Percentiles rank a stretch among this genome's conserved stretches.
These are phyloP conservation scores for Streptanthus diversifolius DNA, from an alignment of 345 rosid genomes.

Conservation along the genomic window DNA sequence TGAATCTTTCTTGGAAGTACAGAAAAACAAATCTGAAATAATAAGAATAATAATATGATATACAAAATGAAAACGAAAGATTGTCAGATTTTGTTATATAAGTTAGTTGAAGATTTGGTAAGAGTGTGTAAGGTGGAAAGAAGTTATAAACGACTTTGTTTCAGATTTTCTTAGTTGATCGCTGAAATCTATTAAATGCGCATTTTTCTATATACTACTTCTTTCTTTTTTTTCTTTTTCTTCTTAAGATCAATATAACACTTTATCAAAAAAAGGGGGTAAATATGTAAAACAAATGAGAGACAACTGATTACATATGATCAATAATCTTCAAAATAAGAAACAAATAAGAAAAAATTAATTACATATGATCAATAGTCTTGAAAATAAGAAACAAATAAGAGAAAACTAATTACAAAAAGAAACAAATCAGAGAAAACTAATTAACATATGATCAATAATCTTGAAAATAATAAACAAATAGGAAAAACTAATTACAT, in stretches of 20 bases:
- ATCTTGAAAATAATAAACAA: too few species aligned
- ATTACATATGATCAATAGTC: too few species aligned
- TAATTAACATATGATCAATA: too few species aligned
- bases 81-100: not conserved
- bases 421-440: too few species aligned
- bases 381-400: too few species aligned
- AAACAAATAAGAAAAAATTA: too few species aligned
- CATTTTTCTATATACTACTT: not conserved
- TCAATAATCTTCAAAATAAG: too few species aligned
- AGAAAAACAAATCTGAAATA: not conserved
- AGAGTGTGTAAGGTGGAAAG: constrained; percentile 7
- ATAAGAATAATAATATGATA: not conserved
- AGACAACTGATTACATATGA: too few species aligned
- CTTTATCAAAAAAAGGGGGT: not conserved
- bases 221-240: not conserved
- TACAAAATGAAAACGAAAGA: not conserved
- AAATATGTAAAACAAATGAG: too few species aligned
- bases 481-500: too few species aligned
- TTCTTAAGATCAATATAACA: not conserved
- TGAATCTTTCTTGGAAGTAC: constrained; percentile 14
- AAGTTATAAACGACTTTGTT: not conserved
- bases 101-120: constrained; percentile 19
- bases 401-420: too few species aligned
- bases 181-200: constrained; percentile 18
- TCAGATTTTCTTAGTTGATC: constrained; percentile 18